Base-by-base conservation (phyloP, 306 rosid genomes). In the Biancaea sappan region DNA sequence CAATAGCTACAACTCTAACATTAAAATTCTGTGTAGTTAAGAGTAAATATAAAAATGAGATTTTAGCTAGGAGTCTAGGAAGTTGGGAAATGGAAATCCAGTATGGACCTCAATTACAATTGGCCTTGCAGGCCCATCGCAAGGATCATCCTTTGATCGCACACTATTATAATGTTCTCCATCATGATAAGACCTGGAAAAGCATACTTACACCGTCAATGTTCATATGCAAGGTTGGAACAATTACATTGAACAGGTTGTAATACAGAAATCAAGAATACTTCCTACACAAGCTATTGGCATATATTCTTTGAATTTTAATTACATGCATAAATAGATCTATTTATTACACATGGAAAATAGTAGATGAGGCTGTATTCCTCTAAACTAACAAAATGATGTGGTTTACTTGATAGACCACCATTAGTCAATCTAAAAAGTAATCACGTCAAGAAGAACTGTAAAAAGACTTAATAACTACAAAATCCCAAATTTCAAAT, bases 161-260 rank as follows among this genome's bases (percentile, higher is more conserved):
- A 91, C 90, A 78, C 95, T 91, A 71, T 91, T 89, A 63, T 91
- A 91, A 83, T 91, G 97, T 77, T 91, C 97, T 31, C 86, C 92
- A 46, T 91, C 92, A 22, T 91, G 97, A 81, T 91, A 89, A 67
- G 93, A 91, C 71, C 95, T 91, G 80, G 71, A 61, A 78, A 82
- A 38, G 40, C 70, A 77, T 53, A 25, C 24, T 76, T 59, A 53
- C 34, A 62, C 22, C 25, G 47, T 62, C 68, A 48, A 69, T 47
- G 48, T 68, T 73, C 64, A 73, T 24, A 77, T 18, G 54, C 46
- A 65, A 68, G 72, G 48, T 53, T n/a, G 14, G 65, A 25, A 62
- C 50, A 51, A 67, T 66, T 46, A 21, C 62, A 51, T 51, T 73
- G 43, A 43, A 78, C 53, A 54, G n/a, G 58, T 81, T 11, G 48